Evolutionary conservation across 2,329 filamentous ascomycete species (phyloP), one percentile per base, ranked within the genome.

Genomic region (Pestalotiopsis sp.): DNA sequence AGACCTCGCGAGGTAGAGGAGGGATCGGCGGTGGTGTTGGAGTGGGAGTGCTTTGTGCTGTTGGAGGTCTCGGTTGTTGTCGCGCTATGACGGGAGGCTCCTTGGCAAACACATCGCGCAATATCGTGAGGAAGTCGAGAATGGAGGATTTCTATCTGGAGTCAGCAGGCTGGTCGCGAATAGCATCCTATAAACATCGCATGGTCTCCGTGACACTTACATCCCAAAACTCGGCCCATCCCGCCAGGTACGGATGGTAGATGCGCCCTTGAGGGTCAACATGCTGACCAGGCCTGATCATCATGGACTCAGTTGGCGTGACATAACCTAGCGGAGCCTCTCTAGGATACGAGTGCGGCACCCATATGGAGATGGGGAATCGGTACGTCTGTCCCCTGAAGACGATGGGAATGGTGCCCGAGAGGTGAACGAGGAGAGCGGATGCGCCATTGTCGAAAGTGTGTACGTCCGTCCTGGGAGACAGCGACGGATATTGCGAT

Each of bases 201-300:
- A 11, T 36, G 60, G 23, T 17, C 11, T 6, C 27, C 64, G 27
- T 13, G 12, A 36, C 63, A 89, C 92, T 83, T 80, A 97, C 93
- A 89, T 97, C 93, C 92, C 93, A 96, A 74, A 93, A 95, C 73
- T 93, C 90, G 40, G 87, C 84, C 96, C 96, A 99, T 71, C 94
- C 91, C 40, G 94, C 93, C 61, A 99, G 84, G 79, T 98, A 99
- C 49, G 96, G 96, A 79, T 99, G 96, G 79, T 98, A 99, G 72
- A 98, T 89, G 78, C 93, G 91, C 31, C 96, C 96, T 76, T 98
- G 95, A 4, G 93, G 91, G 76, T 96, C 94, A 70, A 99, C 94
- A 83, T 99, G 94, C 78, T 99, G 96, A 0, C 96, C 96, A 0
- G 95, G 94, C 23, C 95, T 89, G 57, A 99, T 91, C 72, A 92